Percentiles rank a stretch among this genome's conserved stretches.
Evolutionary conservation across 116 monocot species (phyloP).

Genomic region (Cymodocea nodosa): DNA sequence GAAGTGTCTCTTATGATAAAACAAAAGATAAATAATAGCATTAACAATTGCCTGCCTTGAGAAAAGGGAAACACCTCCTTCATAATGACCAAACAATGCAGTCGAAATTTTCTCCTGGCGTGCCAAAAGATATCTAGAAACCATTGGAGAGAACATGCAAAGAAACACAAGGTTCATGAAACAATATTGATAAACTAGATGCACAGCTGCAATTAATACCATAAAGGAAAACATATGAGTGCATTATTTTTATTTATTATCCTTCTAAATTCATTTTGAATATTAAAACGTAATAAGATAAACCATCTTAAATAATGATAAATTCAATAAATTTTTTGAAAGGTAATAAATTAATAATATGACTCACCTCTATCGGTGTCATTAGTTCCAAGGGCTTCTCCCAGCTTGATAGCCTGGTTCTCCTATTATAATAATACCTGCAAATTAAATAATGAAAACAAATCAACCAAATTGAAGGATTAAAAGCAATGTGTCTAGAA

Average conservation of each 20-base stretch:
- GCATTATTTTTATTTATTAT: constrained; percentile 2
- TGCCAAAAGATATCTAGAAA: constrained; percentile 72
- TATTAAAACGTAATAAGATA: neutral
- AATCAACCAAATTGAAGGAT: neutral
- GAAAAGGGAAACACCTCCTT: constrained; percentile 48
- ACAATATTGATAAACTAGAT: constrained; percentile 31
- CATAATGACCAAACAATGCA: constrained; percentile 59
- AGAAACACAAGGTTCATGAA: constrained; percentile 49
- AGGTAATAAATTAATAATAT: neutral
- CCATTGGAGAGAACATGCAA: constrained; percentile 50
- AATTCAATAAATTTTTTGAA: neutral
- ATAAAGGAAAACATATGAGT: neutral
- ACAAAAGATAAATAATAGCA: constrained; percentile 27
- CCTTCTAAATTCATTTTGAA: neutral
- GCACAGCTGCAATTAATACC: constrained; percentile 4
- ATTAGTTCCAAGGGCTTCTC: constrained; percentile 88
- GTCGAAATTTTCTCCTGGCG: constrained; percentile 34
- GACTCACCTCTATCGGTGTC: constrained; percentile 82
- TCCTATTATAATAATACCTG: constrained; percentile 94
- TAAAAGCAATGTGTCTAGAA: neutral
- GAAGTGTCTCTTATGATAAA: constrained; percentile 1
- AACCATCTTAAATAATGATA: constrained; percentile 2
- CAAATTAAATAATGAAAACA: constrained; percentile 4
- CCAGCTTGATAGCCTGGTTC: constrained; percentile 89
- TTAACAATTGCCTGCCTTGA: constrained; percentile 47